phyloP scores from a whole-genome alignment of 768 basidiomycete species.

The Boletus tylopilopsis region DNA sequence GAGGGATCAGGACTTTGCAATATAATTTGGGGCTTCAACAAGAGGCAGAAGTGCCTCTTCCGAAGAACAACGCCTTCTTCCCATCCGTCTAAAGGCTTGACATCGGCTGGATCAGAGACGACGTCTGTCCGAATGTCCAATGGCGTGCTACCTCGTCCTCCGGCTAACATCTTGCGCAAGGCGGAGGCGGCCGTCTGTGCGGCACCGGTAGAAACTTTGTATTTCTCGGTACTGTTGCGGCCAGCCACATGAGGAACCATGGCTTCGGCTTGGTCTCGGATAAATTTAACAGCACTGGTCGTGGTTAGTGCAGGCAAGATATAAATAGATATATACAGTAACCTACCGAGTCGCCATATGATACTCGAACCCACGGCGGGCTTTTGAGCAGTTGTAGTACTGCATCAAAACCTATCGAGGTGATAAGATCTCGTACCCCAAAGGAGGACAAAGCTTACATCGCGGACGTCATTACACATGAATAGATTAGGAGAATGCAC shows the following conservation, averaged over 20 bases:
- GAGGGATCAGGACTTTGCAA: conserved; percentile 54
- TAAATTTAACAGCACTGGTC: conserved; percentile 76
- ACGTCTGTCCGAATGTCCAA: conserved; percentile 35
- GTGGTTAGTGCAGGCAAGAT: conserved; percentile 6
- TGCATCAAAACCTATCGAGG: conserved; percentile 69
- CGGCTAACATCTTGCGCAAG: conserved; percentile 59
- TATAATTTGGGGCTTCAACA: conserved; percentile 89
- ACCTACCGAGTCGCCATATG: conserved; percentile 80
- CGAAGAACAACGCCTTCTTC: conserved; percentile 62
- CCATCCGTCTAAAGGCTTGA: conserved; percentile 70
- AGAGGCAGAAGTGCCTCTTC: conserved; percentile 77
- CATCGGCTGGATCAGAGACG: conserved; percentile 31
- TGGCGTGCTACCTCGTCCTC: conserved; percentile 46
- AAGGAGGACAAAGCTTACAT: conserved; percentile 47
- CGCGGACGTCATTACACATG: conserved; percentile 71
- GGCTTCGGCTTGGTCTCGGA: conserved; percentile 74
- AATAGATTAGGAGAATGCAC: conserved; percentile 82
- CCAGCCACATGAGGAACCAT: conserved; percentile 12
- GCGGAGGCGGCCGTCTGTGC: conserved; percentile 68
- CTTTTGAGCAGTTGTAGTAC: conserved; percentile 81
- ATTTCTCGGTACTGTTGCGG: conserved; percentile 22
- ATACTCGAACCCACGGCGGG: conserved; percentile 78
- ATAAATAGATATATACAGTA: neutral
- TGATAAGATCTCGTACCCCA: conserved; percentile 1
- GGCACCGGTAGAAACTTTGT: conserved; percentile 35